Conservation (phyloP, 164 flowering plant genomes). For the Hamamelis virginiana region DNA sequence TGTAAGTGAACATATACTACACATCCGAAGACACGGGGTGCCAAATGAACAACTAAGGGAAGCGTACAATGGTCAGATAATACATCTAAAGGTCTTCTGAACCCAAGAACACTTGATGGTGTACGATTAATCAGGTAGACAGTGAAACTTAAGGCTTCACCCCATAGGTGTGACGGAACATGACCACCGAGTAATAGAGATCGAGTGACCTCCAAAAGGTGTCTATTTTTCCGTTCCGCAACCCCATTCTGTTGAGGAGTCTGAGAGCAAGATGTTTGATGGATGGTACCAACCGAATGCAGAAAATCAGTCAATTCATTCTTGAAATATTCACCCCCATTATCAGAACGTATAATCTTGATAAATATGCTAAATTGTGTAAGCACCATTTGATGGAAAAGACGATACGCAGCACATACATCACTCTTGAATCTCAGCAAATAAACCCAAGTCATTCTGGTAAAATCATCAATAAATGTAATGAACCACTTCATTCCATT, state of each 20-base stretch:
- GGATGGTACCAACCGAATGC: slow-evolving; percentile 6
- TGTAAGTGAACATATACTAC: slow-evolving; percentile 8
- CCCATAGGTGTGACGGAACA: neutral
- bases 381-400: no score
- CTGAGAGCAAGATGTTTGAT: slow-evolving; percentile 4
- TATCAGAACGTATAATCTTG: slow-evolving; percentile 7
- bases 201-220: slow-evolving; percentile 12
- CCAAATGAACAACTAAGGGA: neutral
- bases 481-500: slow-evolving; percentile 5
- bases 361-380: slow-evolving; percentile 6
- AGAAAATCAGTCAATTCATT: slow-evolving; percentile 1
- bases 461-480: slow-evolving; percentile 16
- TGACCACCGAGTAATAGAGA: slow-evolving; percentile 9
- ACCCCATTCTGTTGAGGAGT: slow-evolving; percentile 14
- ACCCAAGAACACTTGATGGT: neutral
- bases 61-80: slow-evolving; percentile 2
- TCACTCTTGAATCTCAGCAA: slow-evolving; percentile 1
- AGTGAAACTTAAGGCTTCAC: neutral
- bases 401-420: neutral
- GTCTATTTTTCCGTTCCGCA: slow-evolving; percentile 1
- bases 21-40: neutral
- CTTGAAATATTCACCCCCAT: slow-evolving; percentile 16
- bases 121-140: slow-evolving; percentile 6
- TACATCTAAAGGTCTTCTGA: slow-evolving; percentile 9
- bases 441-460: slow-evolving; percentile 5